Base-by-base conservation (phyloP, 306 rosid species). In the Begonia loranthoides region DNA sequence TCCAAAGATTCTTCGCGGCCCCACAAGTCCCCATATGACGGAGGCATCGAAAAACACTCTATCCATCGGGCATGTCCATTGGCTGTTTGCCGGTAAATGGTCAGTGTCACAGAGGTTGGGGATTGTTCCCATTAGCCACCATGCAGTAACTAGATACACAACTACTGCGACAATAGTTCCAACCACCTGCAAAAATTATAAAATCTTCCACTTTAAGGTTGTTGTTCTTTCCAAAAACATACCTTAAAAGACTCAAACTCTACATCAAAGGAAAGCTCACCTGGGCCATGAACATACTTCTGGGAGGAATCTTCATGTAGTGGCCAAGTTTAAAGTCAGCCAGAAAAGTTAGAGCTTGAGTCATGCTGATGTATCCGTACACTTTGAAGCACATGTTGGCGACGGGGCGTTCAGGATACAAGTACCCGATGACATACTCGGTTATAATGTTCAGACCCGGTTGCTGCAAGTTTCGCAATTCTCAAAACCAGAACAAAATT, bases 351-450 rank as follows among this genome's bases (percentile, higher is more conserved):
- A 84, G 64, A 56, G 87, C 95, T 76, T 88, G 97, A 19, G 52
- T 1, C 93, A 84, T 81, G 69, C 97, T 88, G 54, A 81, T 89
- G 76, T 81, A 89, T 12, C 97, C 95, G 45, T 79, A 89, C 43
- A 89, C 97, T 78, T 89, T 89, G 74, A 89, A 89, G 75, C 93
- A 84, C 95, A 89, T 81, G 73, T 84, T 84, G 13, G 95, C 97
- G 44, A 89, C 89, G 0, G 97, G 97, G 61, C 71, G 79, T 55
- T 77, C 97, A 0, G 95, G 93, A 60, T 89, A 89, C 64, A 82
- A 59, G 64, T 84, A 89, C 24, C 97, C 97, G 48, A 89, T 79
- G 51, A 82, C 60, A 59, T 89, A 89, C 58, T 89, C 87, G 13
- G 95, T 89, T 56, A 89, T 77, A 17, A 89, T 62, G 66, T 89